Evolutionary conservation across 1,139 yeast species (phyloP), one percentile per base, ranked within the genome.

Genomic region (Sugiyamaella xylanicola): DNA sequence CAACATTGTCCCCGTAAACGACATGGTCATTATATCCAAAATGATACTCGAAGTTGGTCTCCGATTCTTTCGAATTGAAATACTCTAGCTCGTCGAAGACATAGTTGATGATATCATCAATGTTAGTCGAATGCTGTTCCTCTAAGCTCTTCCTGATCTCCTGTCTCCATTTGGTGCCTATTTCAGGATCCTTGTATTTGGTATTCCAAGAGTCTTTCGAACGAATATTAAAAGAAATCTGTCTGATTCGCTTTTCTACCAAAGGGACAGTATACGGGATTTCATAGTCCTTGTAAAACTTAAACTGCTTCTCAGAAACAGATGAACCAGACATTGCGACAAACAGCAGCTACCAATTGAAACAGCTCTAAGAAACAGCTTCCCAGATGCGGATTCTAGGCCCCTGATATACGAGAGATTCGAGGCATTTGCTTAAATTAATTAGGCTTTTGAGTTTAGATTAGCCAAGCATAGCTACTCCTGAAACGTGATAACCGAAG

Each of bases 41-140:
- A 16, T 53, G 59, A 41, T 51, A 58, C 9, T 25, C 42, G 15
- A 48, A 53, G 5, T 48, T 59, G 9, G 59, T 49, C 15, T 21
- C 17, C 1, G 46, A 47, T 7, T 54, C 45, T 11, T 54, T 8
- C 2, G 45, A 27, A 1, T 58, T 56, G 41, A 55, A 63, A 19
- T 29, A 54, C 17, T 54, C 59, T 13, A 63, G 56, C 52, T 63
- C 66, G 21, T 47, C 57, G 27, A 63, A 22, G 7, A 56, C 61
- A 37, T 56, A 63, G 27, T 60, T 57, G 13, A 59, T 51, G n/a
- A 46, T 35, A 7, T 19, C 52, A 13, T 59, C 56, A 21, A 41
- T 41, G 16, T 41, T 41, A 2, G 8, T 40, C 16, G 3, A 50
- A 7, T n/a, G 37, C 52, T 48, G 43, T 50, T 15, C 54, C 44